These are phyloP conservation scores for Fusarium sulawesiense DNA, from an alignment of 2,329 filamentous ascomycete genomes.

Conservation along the genomic window DNA sequence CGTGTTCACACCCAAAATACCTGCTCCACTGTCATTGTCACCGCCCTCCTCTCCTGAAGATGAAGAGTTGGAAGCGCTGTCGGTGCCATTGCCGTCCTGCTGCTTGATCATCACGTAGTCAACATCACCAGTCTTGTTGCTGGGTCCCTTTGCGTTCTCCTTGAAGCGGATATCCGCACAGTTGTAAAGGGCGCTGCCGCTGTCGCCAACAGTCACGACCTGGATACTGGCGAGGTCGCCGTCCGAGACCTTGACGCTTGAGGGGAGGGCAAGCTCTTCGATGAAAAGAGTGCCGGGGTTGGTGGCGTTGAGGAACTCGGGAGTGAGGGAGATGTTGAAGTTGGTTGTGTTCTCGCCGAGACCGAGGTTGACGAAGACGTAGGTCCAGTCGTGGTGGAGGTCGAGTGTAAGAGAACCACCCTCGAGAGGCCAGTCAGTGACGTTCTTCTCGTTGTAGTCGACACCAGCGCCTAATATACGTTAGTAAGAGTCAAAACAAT, in stretches of 20 bases:
- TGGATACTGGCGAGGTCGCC: conserved; percentile 75
- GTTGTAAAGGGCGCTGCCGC: conserved; percentile 73
- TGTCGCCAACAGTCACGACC: conserved; percentile 72
- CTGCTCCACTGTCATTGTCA: conserved; percentile 42
- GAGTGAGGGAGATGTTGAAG: conserved; percentile 77
- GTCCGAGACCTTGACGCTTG: conserved; percentile 60
- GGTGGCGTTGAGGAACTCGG: conserved; percentile 67
- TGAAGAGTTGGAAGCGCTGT: conserved; percentile 33
- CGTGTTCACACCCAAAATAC: conserved; percentile 39
- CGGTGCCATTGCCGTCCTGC: conserved; percentile 39
- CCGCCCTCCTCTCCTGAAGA: conserved; percentile 15
- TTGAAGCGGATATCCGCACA: conserved; percentile 81
- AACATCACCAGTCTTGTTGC: conserved; percentile 53
- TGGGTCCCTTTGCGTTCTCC: conserved; percentile 58
- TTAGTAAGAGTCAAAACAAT: conserved; percentile 1
- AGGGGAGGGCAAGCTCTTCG: conserved; percentile 66
- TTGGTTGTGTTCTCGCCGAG: conserved; percentile 64
- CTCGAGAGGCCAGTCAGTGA: conserved; percentile 65
- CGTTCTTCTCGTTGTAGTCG: conserved; percentile 56
- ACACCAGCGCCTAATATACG: conserved; percentile 59
- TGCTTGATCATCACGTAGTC: conserved; percentile 56
- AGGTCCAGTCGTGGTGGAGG: conserved; percentile 64
- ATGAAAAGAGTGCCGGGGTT: conserved; percentile 75
- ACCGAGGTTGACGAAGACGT: conserved; percentile 66
- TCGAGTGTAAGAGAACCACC: conserved; percentile 61